Conservation (phyloP, 164 flowering plant species). For the Stephania cephalantha region DNA sequence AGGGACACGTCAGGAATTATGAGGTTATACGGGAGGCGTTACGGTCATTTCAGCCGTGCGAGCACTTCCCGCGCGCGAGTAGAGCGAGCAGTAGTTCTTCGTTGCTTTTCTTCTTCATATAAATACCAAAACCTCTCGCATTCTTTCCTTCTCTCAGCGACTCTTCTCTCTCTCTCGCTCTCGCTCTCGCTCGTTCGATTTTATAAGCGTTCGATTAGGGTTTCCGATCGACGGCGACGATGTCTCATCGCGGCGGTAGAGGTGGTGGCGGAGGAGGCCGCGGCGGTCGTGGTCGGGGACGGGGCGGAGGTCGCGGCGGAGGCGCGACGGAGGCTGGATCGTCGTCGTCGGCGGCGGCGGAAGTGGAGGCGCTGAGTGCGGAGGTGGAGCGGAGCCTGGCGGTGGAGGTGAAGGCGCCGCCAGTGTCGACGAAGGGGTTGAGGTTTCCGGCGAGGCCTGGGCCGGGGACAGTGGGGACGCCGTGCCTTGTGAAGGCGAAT, state of each 20-base stretch:
- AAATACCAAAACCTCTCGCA: background rate
- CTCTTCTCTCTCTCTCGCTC: no score
- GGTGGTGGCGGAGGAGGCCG: background rate
- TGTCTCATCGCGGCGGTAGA: background rate
- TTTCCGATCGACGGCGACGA: background rate
- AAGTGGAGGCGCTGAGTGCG: background rate
- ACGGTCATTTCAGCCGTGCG: no score
- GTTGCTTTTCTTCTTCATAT: background rate
- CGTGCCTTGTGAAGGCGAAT: slow-evolving; percentile 46
- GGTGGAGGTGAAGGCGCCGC: slow-evolving; percentile 18
- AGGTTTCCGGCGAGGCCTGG: slow-evolving; percentile 49
- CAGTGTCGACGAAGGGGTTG: slow-evolving; percentile 33
- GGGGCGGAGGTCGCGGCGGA: background rate
- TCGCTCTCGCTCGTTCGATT: background rate
- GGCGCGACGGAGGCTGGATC: background rate
- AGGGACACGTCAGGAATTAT: no score
- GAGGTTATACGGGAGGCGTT: no score
- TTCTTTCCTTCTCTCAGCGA: background rate
- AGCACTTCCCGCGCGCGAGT: no score
- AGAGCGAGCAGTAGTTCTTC: background rate
- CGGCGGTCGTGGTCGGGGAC: background rate
- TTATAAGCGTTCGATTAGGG: no score
- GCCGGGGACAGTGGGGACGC: slow-evolving; percentile 34
- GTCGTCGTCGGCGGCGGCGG: slow-evolving; percentile 3
- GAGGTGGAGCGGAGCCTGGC: slow-evolving; percentile 16